phyloP scores from a whole-genome alignment of 2,329 filamentous ascomycete genomes.

The Simplicillium sp. region DNA sequence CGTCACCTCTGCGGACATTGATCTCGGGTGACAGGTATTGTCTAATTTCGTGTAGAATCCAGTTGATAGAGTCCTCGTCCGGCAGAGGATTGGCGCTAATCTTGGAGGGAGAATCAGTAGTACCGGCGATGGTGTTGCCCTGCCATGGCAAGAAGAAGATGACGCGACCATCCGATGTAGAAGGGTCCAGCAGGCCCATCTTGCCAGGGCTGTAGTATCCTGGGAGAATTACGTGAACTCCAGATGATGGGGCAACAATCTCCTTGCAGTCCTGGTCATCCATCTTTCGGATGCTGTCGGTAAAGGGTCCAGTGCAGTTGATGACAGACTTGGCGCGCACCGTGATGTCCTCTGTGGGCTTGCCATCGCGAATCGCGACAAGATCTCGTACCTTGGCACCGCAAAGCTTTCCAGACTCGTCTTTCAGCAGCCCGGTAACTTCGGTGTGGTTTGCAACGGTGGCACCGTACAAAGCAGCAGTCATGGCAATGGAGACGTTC shows the following conservation, averaged over 20 bases:
- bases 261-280: constrained; percentile 64
- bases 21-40: constrained; percentile 78
- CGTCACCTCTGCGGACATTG: constrained; percentile 73
- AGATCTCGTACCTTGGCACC: constrained; percentile 67
- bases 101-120: constrained; percentile 68
- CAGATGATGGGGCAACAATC: constrained; percentile 78
- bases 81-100: constrained; percentile 68
- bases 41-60: constrained; percentile 77
- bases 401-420: constrained; percentile 60
- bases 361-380: constrained; percentile 55
- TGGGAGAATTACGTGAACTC: constrained; percentile 78
- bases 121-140: constrained; percentile 84
- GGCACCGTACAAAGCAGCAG: constrained; percentile 75
- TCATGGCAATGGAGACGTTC: constrained; percentile 85
- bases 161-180: constrained; percentile 78
- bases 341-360: constrained; percentile 48
- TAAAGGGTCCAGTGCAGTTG: constrained; percentile 84
- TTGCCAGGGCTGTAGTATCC: constrained; percentile 78
- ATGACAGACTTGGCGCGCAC: constrained; percentile 74
- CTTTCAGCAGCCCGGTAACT: constrained; percentile 68
- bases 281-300: constrained; percentile 76
- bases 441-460: constrained; percentile 79
- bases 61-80: constrained; percentile 75
- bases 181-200: constrained; percentile 82
- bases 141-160: constrained; percentile 94